Percentiles rank a stretch among this genome's conserved stretches.
These are phyloP conservation scores for Lagenaria siceraria DNA, from an alignment of 306 rosid genomes.

Conservation along the genomic window DNA sequence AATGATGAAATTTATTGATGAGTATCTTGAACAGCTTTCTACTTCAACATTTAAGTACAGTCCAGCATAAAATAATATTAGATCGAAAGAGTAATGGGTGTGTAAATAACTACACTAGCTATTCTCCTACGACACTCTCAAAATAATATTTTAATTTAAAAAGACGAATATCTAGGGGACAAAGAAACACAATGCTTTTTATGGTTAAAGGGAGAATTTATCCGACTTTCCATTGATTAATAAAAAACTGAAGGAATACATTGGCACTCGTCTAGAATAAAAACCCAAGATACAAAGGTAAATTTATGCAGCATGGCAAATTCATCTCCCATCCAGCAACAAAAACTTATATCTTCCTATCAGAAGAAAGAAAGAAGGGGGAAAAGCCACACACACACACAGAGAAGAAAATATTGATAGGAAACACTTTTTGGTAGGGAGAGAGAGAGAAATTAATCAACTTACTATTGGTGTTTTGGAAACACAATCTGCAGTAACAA, in stretches of 20 bases:
- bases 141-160: neutral
- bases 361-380: neutral
- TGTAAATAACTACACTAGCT: neutral
- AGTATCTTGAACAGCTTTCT: neutral
- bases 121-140: neutral
- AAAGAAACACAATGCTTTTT: no score
- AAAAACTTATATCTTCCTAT: neutral
- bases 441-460: neutral
- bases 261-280: neutral
- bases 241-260: neutral
- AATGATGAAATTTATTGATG: neutral
- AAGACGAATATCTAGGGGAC: neutral
- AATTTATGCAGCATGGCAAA: neutral
- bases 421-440: neutral
- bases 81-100: neutral
- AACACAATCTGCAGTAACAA: conserved; percentile 64
- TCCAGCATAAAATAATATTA: neutral
- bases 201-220: no score
- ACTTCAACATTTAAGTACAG: neutral
- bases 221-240: neutral
- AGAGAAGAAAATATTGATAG: neutral
- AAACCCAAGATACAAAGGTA: neutral
- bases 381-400: no score
- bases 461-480: conserved; percentile 60
- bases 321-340: neutral